A percentile compares a stretch with the other conserved stretches of the same genome.
These are phyloP conservation scores for Trichomonas vaginalis DNA, from an alignment of 208 protist species.

Conservation along the genomic window DNA sequence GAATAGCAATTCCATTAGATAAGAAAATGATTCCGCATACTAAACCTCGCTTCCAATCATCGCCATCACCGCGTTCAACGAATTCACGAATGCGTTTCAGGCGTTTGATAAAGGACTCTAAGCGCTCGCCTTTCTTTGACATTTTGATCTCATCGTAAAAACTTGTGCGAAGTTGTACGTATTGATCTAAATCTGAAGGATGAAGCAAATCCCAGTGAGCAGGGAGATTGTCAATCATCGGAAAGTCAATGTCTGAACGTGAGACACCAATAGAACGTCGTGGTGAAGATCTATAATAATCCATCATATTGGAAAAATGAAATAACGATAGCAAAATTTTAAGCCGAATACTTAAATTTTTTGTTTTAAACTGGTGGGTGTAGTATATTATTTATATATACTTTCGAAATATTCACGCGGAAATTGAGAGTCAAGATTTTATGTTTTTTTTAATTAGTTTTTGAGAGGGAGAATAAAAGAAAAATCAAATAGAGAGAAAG, in stretches of 20 bases:
- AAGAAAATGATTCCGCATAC: constrained; percentile 9
- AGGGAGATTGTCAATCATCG: background rate
- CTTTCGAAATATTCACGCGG: background rate
- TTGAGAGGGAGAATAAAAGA: too few relatives aligned
- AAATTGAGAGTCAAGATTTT: background rate
- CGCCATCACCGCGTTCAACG: background rate
- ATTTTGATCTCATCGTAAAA: background rate
- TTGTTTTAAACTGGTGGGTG: too few relatives aligned
- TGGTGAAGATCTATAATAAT: background rate
- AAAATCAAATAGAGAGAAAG: too few relatives aligned
- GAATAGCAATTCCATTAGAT: background rate
- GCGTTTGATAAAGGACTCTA: background rate
- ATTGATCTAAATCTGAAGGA: background rate
- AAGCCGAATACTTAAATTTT: background rate
- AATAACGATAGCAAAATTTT: background rate
- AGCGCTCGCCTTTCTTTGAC: background rate
- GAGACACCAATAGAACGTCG: background rate
- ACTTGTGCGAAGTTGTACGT: background rate
- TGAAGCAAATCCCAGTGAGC: background rate
- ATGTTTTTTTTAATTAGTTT: background rate
- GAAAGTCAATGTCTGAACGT: background rate
- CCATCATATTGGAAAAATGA: background rate
- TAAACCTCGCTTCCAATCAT: background rate
- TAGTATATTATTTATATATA: too few relatives aligned
- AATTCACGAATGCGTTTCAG: background rate